Base-by-base conservation (phyloP, 1,284 basidiomycete genomes). In the Kalmanozyma brasiliensis region DNA sequence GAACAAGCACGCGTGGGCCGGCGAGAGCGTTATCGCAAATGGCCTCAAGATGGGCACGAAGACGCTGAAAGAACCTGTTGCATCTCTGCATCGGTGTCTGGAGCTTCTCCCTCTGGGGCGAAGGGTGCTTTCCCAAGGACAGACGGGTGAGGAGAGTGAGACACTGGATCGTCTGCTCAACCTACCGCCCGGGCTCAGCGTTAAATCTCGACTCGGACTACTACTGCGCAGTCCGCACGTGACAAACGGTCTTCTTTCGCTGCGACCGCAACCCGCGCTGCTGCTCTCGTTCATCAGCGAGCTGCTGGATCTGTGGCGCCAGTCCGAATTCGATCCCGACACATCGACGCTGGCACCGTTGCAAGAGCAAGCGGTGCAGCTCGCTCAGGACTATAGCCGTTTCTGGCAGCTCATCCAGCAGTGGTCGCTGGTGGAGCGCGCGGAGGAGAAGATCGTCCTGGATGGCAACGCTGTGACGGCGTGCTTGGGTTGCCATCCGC, bases 21-120 rank as follows among this genome's bases (percentile, higher is more conserved):
- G 69, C n/a, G 74, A 71, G 23, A 49, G 40, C 22, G 71, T 75
- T 14, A 57, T 80, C 8, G 41, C 64, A 13, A 56, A 52, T n/a
- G 80, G 79, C 2, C 76, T 81, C 47, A 81, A 81, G 44, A 56
- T 81, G 17, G 79, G 76, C 24, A 66, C 63, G 9, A 64, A 62
- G 33, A 70, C 55, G 23, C 62, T 78, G n/a, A 78, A 74, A 30
- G 73, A 78, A 11, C 79, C 79, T 0, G 60, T 77, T 3, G 34
- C 45, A 1, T 41, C 51, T 11, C 43, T 79, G 11, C 41, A 61
- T 38, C 41, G 49, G 13, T 60, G 63, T 20, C 46, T 60, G 48
- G 72, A 62, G 20, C 26, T 69, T 22, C 40, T 69, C 3, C 52
- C 60, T 2, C 26, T 55, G 0, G 66, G 66, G 2, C 51, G 66